These are phyloP conservation scores for Albifimbria verrucaria DNA, from an alignment of 2,329 filamentous ascomycete genomes.

Conservation along the genomic window DNA sequence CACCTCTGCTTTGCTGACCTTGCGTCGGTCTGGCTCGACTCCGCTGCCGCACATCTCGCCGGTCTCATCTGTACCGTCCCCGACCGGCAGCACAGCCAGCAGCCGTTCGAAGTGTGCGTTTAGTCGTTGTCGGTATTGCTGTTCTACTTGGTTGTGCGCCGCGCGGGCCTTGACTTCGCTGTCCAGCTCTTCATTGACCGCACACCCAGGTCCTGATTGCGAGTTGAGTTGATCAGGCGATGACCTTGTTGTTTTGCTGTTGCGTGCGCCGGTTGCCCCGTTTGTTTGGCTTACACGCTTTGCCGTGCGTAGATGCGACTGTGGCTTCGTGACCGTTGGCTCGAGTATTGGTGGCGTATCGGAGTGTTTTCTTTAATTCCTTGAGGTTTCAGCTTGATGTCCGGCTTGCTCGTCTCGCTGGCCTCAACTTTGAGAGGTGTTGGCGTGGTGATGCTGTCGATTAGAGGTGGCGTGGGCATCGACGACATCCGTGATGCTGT, in stretches of 20 bases:
- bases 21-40: slow-evolving; percentile 16
- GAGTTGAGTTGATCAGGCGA: too few relatives aligned
- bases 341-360: neutral
- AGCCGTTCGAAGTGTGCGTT: slow-evolving; percentile 43
- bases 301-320: neutral
- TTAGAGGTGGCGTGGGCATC: neutral
- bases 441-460: neutral
- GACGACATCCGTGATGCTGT: neutral
- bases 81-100: slow-evolving; percentile 34
- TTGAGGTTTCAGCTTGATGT: neutral
- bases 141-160: slow-evolving; percentile 44
- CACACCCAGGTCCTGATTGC: too few relatives aligned
- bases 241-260: neutral
- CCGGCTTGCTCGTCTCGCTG: neutral
- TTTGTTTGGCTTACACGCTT: neutral
- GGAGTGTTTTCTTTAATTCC: neutral
- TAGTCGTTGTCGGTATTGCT: slow-evolving; percentile 45
- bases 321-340: neutral
- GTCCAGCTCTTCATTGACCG: slow-evolving; percentile 16
- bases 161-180: slow-evolving; percentile 24
- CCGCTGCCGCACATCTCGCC: slow-evolving; percentile 19
- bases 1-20: slow-evolving; percentile 41
- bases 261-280: neutral
- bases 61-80: slow-evolving; percentile 22
- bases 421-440: neutral